These are phyloP conservation scores for Larix kaempferi DNA, from an alignment of 75 land plant species.

Conservation along the genomic window DNA sequence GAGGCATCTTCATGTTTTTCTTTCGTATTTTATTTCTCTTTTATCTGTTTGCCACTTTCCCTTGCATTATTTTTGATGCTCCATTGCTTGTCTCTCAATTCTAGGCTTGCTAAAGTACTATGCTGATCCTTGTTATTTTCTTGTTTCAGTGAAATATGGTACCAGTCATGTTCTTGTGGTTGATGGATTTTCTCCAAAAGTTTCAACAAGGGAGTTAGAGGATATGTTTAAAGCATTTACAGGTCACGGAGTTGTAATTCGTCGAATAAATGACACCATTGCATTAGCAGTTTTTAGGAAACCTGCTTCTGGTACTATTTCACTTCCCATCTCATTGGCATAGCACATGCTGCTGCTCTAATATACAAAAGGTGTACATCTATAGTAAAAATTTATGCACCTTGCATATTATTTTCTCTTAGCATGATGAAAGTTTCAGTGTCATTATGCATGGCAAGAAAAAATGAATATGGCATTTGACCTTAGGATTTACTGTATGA, in stretches of 20 bases:
- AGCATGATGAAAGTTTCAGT: background rate
- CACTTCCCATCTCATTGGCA: constrained; percentile 2
- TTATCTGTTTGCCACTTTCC: background rate
- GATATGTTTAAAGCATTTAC: constrained; percentile 55
- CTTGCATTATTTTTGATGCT: background rate
- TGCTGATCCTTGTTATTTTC: background rate
- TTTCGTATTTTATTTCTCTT: background rate
- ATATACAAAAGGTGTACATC: constrained; percentile 8
- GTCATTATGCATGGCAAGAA: background rate
- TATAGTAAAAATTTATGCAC: background rate
- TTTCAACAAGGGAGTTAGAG: constrained; percentile 73
- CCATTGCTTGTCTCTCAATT: background rate
- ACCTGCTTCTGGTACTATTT: constrained; percentile 64
- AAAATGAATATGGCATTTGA: background rate
- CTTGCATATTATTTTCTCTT: background rate
- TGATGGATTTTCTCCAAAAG: constrained; percentile 66
- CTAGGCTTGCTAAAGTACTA: background rate
- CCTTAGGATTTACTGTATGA: background rate
- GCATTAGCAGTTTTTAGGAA: constrained; percentile 90
- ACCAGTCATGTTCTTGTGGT: constrained; percentile 81
- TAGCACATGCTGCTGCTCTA: no score
- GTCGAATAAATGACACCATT: constrained; percentile 84
- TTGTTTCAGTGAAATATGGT: constrained; percentile 60
- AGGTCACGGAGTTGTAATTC: constrained; percentile 62
- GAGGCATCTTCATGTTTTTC: constrained; percentile 1